Base-by-base conservation (phyloP, 1,284 basidiomycete species). In the Coriolopsis trogii region DNA sequence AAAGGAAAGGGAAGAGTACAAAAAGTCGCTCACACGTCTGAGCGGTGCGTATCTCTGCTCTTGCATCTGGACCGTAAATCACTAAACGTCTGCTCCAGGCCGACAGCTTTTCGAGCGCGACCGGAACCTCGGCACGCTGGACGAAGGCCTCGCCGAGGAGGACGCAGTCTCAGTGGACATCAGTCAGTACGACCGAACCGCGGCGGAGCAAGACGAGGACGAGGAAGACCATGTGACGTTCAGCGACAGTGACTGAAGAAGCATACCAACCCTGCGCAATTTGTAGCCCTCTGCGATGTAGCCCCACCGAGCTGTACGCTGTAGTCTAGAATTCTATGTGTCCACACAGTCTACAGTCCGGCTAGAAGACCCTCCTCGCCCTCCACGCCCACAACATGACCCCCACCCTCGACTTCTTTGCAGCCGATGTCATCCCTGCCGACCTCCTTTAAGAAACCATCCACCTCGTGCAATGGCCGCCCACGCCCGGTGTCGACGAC, bases 1-100 rank as follows among this genome's bases (percentile, higher is more conserved):
- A 3, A 96, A 91, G 67, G 96, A 98, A 71, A 79, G 90, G 50
- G 95, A 98, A 70, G 96, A 98, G 66, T 84, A 78, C 68, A 92
- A 84, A 70, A 85, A 79, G 64, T 70, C 82, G 18, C 76, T 69
- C 23, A 78, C 75, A 49, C 82, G 95, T 60, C 73, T 86, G 16
- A 81, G 81, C 53, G 95, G 95, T 92, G 63, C 55, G 76, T 70
- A 37, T 24, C 13, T 37, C 16, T 20, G 30, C 15, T n/a, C 21
- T 9, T 7, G 30, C 9, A 21, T 7, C 3, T n/a, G 31, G 16
- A 2, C 6, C 12, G 9, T 16, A 34, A 8, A 15, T 44, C 21
- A 44, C 33, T 15, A 20, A 21, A 10, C 34, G 15, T 33, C 12
- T n/a, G 26, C 18, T 44, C 21, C 23, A 95, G 93, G 93, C 25